Base-by-base conservation (phyloP, 1,284 basidiomycete species). In the Flammula alnicola region DNA sequence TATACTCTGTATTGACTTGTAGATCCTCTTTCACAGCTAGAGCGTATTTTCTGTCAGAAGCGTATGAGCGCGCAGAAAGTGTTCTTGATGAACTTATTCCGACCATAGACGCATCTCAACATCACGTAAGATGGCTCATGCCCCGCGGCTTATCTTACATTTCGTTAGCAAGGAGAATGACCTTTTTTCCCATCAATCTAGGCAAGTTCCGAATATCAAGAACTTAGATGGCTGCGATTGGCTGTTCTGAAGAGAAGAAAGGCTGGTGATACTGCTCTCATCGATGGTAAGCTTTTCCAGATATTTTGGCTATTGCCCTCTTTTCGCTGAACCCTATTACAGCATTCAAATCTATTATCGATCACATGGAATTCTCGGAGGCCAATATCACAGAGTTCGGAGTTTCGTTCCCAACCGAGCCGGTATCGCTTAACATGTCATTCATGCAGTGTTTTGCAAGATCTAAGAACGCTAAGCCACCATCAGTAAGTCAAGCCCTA, bases 221-320 rank as follows among this genome's bases (percentile, higher is more conserved):
- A 91, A 68, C 78, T 91, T 65, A 81, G 86, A 68, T 92, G 89
- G 89, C 83, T 91, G 77, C 81, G 81, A 72, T 71, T 91, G 57
- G 86, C 86, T 57, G 79, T 90, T 60, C 73, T 90, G 56, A 91
- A 88, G 72, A 82, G 82, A 73, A 78, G 82, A 57, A 82, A 84
- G 59, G 84, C 85, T 58, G 72, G 78, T 52, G 82, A 86, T 61
- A 59, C 72, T 52, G 73, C 74, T 54, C 72, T 90, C 60, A 73
- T 86, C 60, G 80, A 83, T 69, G 81, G 88, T 88, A 61, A 67
- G 70, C 62, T 50, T 44, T 45, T 29, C 23, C 5, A 33, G 9
- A 7, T 23, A 19, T 26, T 14, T 26, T n/a, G 16, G 23, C 29
- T 39, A 22, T 25, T 14, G 25, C 27, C n/a, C 14, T 33, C 17